Evolutionary conservation across 352 stramenopile genomes (phyloP), one percentile per base, ranked within the genome.

Genomic region (Globisporangium cystogenes): DNA sequence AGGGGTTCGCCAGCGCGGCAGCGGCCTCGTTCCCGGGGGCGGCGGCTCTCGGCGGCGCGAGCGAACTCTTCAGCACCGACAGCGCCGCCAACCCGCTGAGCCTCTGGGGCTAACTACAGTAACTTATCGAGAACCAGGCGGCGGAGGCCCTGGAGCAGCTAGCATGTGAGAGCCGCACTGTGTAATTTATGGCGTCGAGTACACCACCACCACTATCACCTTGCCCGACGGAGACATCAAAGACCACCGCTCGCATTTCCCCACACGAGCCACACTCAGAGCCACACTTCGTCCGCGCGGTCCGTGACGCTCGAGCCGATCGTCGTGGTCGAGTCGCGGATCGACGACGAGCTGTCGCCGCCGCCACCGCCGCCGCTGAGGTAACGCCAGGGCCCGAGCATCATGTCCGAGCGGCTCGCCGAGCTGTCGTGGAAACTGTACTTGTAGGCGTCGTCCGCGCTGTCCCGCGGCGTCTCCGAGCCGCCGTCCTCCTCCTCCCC

Each of bases 371-470:
- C 65, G 56, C 65, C 53, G 43, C 74, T 57, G n/a, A 75, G 55
- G 45, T 81, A 74, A 3, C 64, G 68, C 77, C 77, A 88, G 51
- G 72, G 65, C 31, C 73, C 58, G 27, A 24, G 3, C 43, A 85
- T 72, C 42, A 82, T 72, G 46, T 86, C 79, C 26, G 72, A 65
- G 29, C 68, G 57, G 36, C 67, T 83, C 35, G 78, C 65, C 0
- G 67, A 67, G 70, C 74, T 86, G 63, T 88, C 79, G 58, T 90
- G 76, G 59, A 88, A 82, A 42, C 79, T 90, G 65, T 90, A 90
- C 67, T 87, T 81, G 42, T 77, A 69, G 18, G 69, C 73, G 46
- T 81, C 73, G 49, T 67, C 62, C 12, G 52, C 29, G 20, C 51
- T 59, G 40, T 57, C 49, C 23, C 55, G 48, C 23, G 51, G 51